Evolutionary conservation across 164 flowering plant species (phyloP), one percentile per base, ranked within the genome.

Genomic region (Kalanchoe fedtschenkoi): DNA sequence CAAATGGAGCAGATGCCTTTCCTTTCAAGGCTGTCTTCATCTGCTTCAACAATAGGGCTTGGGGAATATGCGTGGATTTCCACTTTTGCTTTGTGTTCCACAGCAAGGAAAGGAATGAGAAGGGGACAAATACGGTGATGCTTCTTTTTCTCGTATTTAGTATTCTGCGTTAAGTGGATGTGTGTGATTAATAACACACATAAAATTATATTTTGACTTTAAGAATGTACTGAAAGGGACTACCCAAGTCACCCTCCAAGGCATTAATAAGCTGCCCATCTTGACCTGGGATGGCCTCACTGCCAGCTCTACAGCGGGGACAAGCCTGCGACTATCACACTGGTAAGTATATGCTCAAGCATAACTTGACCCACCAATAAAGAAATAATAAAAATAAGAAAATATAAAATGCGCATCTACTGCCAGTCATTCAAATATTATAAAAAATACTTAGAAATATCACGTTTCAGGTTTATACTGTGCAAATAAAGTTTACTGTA

Each of bases 1-100:
- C 56, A 51, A 58, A 47, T 30, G 26, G 47, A 47, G 41, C n/a
- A 60, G 70, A 60, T 54, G 60, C 63, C 34, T 62, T n/a, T n/a
- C n/a, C n/a, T n/a, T 62, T 70, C 69, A 62, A 26, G 56, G 24
- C 32, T 24, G 32, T 51, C 56, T 51, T 24, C 56, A 55, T 70
- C 69, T 58, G 62, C 58, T 58, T 44, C 65, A 61, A 61, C 16
- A 62, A 44, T 46, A 28, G 30, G n/a, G 53, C 61, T 63, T 67
- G 28, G 67, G 46, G 66, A 67, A 60, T 65, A 68, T 51, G 60
- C 60, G 62, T 62, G 66, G 66, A 62, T 68, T 35, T 30, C 60
- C 43, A 59, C 69, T 71, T 71, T 71, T 66, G 53, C 47, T 63
- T 60, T 67, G 67, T 55, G 62, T 55, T 65, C 34, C 62, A 51